These are phyloP conservation scores for Hyphopichia buzzinii DNA, from an alignment of 1,139 yeast genomes.

Conservation along the genomic window DNA sequence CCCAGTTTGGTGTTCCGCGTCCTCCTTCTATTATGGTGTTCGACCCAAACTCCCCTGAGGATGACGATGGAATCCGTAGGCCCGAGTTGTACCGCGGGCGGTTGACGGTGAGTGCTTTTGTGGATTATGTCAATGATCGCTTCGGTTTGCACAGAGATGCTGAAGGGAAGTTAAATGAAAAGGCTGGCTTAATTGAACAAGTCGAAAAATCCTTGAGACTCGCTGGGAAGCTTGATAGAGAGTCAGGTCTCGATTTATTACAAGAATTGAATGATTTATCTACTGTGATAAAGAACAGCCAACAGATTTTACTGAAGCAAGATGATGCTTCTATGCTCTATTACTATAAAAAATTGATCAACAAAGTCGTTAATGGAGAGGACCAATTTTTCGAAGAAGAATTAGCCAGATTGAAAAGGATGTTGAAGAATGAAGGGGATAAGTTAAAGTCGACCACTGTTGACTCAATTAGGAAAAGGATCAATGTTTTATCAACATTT, in stretches of 20 bases:
- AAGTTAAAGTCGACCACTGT: constrained; percentile 30
- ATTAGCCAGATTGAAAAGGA: constrained; percentile 44
- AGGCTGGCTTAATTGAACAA: constrained; percentile 55
- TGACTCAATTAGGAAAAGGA: constrained; percentile 48
- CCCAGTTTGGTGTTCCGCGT: constrained; percentile 40
- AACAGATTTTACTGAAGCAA: constrained; percentile 1
- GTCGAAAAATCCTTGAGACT: constrained; percentile 33
- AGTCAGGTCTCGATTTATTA: constrained; percentile 8
- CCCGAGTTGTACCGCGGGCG: constrained; percentile 43
- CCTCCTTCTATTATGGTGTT: constrained; percentile 59
- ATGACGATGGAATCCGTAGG: constrained; percentile 36
- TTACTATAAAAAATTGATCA: constrained; percentile 52
- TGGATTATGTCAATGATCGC: constrained; percentile 48
- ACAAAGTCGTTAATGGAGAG: constrained; percentile 50
- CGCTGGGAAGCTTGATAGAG: constrained; percentile 6
- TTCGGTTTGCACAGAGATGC: constrained; percentile 51
- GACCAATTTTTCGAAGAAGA: constrained; percentile 50
- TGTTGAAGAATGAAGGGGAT: constrained; percentile 38
- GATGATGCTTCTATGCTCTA: constrained; percentile 17
- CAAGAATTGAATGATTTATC: constrained; percentile 5
- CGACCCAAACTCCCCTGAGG: constrained; percentile 19
- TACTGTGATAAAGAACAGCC: constrained; percentile 3
- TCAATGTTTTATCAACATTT: constrained; percentile 46
- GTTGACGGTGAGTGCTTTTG: constrained; percentile 41
- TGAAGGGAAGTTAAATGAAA: constrained; percentile 46